Percentiles rank a stretch among this genome's conserved stretches.
Conservation (phyloP, 2,329 filamentous ascomycete species). For the Pseudodiploospora longispora region DNA sequence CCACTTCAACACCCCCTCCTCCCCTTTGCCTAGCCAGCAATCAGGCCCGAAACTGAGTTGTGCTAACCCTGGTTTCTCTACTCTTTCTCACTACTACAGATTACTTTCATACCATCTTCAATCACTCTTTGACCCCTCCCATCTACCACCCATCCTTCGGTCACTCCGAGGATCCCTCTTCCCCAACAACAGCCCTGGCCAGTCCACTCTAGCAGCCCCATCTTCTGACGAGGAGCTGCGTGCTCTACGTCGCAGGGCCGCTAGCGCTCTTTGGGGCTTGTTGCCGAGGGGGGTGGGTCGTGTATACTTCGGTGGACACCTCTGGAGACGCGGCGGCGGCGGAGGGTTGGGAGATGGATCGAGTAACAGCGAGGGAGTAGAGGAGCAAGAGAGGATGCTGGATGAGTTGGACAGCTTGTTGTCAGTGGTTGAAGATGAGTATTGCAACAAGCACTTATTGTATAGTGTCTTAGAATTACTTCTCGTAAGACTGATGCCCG, state of each 20-base stretch:
- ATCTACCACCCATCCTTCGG: conserved; percentile 59
- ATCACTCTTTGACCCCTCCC: conserved; percentile 52
- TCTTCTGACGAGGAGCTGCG: conserved; percentile 50
- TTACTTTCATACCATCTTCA: conserved; percentile 51
- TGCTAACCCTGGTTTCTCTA: not conserved
- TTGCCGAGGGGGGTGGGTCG: conserved; percentile 39
- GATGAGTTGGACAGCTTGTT: conserved; percentile 59
- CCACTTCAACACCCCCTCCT: not conserved
- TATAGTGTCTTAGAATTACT: conserved; percentile 76
- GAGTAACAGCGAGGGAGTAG: conserved; percentile 1
- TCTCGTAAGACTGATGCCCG: conserved; percentile 75
- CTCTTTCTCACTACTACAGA: conserved; percentile 28
- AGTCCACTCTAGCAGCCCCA: conserved; percentile 52
- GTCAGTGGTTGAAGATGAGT: conserved; percentile 68
- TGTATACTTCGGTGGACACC: conserved; percentile 41
- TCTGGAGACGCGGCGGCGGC: conserved; percentile 18
- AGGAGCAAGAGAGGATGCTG: conserved; percentile 34
- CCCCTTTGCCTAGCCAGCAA: conserved; percentile 2
- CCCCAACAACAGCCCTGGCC: conserved; percentile 71
- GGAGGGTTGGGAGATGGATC: conserved; percentile 13
- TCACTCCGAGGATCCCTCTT: conserved; percentile 72
- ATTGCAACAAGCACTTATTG: conserved; percentile 88
- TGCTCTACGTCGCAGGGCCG: conserved; percentile 59
- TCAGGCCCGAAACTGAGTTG: conserved; percentile 1
- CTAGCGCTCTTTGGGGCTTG: conserved; percentile 46